phyloP scores from a whole-genome alignment of 352 stramenopile genomes.

The Globisporangium sylvaticum region DNA sequence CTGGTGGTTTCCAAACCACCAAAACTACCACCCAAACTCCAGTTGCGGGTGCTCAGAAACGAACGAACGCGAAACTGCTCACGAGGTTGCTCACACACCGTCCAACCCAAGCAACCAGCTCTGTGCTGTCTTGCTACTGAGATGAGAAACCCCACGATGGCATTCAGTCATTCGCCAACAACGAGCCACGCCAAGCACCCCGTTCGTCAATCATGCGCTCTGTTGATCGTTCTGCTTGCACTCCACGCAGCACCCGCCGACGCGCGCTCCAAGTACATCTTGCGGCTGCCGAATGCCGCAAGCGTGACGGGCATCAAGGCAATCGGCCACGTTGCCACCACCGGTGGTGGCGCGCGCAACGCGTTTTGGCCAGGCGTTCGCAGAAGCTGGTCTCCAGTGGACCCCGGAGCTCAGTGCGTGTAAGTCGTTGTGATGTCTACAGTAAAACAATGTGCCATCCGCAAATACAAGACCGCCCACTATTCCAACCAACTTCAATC shows the following conservation, averaged over 20 bases:
- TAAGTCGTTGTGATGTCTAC: no score
- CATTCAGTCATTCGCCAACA: background rate
- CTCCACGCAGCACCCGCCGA: background rate
- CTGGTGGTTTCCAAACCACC: background rate
- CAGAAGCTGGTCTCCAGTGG: background rate
- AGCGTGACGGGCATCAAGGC: background rate
- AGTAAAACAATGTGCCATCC: no score
- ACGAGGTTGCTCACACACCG: background rate
- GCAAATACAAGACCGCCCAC: no score
- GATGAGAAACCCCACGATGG: background rate
- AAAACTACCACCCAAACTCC: no score
- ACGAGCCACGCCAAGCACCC: background rate
- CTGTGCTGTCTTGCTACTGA: background rate
- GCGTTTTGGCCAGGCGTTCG: constrained; percentile 35
- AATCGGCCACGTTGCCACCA: background rate
- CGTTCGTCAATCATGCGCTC: background rate
- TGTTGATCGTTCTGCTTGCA: background rate
- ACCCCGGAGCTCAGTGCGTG: background rate
- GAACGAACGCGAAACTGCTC: background rate
- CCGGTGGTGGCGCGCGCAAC: constrained; percentile 21
- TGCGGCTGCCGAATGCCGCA: background rate
- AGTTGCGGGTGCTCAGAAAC: background rate
- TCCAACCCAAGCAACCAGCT: background rate
- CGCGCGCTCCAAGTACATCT: background rate
- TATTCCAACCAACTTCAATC: no score